These are phyloP conservation scores for Euphorbia lathyris DNA, from an alignment of 345 rosid species.

Conservation along the genomic window DNA sequence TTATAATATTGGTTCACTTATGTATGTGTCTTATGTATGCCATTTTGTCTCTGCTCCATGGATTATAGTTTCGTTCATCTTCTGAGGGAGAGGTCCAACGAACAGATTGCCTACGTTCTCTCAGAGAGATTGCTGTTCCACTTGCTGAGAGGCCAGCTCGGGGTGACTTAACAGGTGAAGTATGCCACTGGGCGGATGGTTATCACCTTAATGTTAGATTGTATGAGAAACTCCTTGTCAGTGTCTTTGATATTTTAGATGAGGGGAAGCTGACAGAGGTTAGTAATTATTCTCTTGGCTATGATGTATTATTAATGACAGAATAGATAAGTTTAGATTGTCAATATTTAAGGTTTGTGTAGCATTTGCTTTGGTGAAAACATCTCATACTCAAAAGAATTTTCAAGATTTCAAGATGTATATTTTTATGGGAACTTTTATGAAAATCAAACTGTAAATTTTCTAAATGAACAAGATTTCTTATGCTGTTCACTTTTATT, in stretches of 20 bases:
- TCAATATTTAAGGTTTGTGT: not conserved
- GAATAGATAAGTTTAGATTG: not conserved
- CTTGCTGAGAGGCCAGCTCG: slow-evolving; percentile 98
- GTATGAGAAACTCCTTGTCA: slow-evolving; percentile 83
- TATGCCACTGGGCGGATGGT: slow-evolving; percentile 99
- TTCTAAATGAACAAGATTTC: not conserved
- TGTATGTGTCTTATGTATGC: not conserved
- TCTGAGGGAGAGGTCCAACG: slow-evolving; percentile 89
- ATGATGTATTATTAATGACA: slow-evolving; percentile 10
- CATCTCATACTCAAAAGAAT: not conserved
- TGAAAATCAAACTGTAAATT: not conserved
- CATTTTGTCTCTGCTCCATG: slow-evolving; percentile 10
- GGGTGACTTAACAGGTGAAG: slow-evolving; percentile 97
- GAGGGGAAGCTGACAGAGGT: slow-evolving; percentile 98
- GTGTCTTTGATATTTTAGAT: slow-evolving; percentile 88
- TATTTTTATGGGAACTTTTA: not conserved
- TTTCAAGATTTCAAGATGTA: not conserved
- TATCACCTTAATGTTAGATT: slow-evolving; percentile 87
- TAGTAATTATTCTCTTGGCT: slow-evolving; percentile 24
- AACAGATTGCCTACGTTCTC: slow-evolving; percentile 85
- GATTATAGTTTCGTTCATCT: slow-evolving; percentile 65
- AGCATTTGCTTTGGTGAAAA: not conserved
- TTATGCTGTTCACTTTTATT: not conserved
- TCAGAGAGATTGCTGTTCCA: slow-evolving; percentile 77
- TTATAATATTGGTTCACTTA: not conserved